Evolutionary conservation across 192 early-diverging fungal genomes (phyloP).

Genomic region (Borealophlyctis nickersoniae): DNA sequence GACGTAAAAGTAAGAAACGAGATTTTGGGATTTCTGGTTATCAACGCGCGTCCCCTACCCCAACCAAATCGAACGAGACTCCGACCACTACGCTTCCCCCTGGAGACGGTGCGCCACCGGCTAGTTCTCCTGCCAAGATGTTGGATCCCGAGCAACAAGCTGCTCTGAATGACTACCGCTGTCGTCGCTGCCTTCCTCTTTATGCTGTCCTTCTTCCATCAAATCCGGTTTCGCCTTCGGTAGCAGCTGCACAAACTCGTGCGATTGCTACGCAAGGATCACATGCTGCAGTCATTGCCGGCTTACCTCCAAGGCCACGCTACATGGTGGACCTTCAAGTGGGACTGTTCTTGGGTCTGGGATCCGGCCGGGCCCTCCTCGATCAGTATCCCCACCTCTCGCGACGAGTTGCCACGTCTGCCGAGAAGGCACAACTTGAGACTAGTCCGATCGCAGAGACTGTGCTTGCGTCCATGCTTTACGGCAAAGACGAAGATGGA

Average conservation of each 20-base stretch:
- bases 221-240: conserved; percentile 15
- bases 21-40: too few relatives aligned
- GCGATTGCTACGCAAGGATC: too few relatives aligned
- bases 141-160: too few relatives aligned
- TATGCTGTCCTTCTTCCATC: conserved; percentile 30
- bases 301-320: neutral
- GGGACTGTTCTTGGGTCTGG: conserved; percentile 38
- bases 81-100: too few relatives aligned
- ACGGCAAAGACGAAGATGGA: conserved; percentile 9
- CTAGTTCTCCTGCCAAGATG: too few relatives aligned
- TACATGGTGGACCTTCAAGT: conserved; percentile 50
- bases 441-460: conserved; percentile 12
- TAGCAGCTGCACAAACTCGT: too few relatives aligned
- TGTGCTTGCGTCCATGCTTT: conserved; percentile 22
- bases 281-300: too few relatives aligned
- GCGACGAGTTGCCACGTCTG: conserved; percentile 36
- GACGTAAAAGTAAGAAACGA: too few relatives aligned
- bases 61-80: too few relatives aligned
- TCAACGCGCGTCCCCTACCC: too few relatives aligned
- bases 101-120: too few relatives aligned
- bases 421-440: conserved; percentile 43
- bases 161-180: conserved; percentile 5
- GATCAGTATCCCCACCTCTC: conserved; percentile 35
- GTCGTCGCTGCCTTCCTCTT: conserved; percentile 39
- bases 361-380: conserved; percentile 37